A percentile compares a stretch with the other conserved stretches of the same genome.
Conservation (phyloP, 169 alveolate species). For the Miamiensis avidus region DNA sequence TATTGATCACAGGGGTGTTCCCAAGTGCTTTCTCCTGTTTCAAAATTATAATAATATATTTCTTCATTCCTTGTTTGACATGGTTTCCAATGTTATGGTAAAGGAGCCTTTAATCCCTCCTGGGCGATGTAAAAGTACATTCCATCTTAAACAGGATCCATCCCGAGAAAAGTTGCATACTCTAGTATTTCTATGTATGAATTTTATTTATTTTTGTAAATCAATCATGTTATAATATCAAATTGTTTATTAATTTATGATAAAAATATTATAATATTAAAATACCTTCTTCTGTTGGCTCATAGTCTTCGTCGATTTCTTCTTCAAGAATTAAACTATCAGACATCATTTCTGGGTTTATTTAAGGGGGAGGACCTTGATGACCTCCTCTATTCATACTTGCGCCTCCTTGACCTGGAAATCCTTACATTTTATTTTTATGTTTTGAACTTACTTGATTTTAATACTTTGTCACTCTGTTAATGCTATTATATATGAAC, state of each 20-base stretch:
- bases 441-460: no score
- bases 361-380: not conserved
- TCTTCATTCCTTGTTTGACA: slow-evolving; percentile 74
- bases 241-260: no score
- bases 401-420: not conserved
- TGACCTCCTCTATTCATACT: not conserved
- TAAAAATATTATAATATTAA: not conserved
- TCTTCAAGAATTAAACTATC: slow-evolving; percentile 57
- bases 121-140: slow-evolving; percentile 77
- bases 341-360: not conserved
- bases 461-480: no score
- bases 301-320: slow-evolving; percentile 87
- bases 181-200: slow-evolving; percentile 69
- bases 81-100: slow-evolving; percentile 87
- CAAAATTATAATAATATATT: slow-evolving; percentile 72
- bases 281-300: slow-evolving; percentile 71
- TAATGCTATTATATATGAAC: no score
- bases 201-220: no score
- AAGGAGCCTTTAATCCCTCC: slow-evolving; percentile 77
- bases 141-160: slow-evolving; percentile 71
- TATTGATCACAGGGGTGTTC: slow-evolving; percentile 89
- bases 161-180: slow-evolving; percentile 88
- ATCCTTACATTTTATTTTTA: no score
- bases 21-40: slow-evolving; percentile 67
- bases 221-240: no score